phyloP scores from a whole-genome alignment of 768 basidiomycete species.

The Chalciporus sphaerocephalus region DNA sequence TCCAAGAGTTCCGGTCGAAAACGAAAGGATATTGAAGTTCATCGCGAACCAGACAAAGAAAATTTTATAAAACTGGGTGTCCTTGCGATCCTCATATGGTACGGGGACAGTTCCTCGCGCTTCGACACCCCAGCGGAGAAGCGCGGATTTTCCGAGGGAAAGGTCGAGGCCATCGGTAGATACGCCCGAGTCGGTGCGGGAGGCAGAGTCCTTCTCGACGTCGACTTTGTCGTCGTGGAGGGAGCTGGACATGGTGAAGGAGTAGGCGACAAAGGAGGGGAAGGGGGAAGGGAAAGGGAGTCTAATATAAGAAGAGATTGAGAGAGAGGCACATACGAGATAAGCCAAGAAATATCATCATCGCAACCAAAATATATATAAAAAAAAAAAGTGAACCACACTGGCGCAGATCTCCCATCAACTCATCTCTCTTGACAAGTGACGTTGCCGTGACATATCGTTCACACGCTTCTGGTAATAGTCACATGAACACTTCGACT shows the following conservation, averaged over 20 bases:
- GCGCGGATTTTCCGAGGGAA: slow-evolving; percentile 13
- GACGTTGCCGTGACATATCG: background rate
- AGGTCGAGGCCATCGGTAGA: background rate
- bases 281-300: background rate
- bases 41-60: slow-evolving; percentile 73
- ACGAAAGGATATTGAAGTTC: slow-evolving; percentile 63
- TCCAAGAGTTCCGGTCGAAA: slow-evolving; percentile 65
- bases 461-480: slow-evolving; percentile 2
- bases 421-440: background rate
- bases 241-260: slow-evolving; percentile 23
- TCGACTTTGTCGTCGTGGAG: slow-evolving; percentile 19
- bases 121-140: slow-evolving; percentile 32
- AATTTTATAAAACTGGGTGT: slow-evolving; percentile 57
- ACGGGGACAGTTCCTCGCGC: slow-evolving; percentile 53
- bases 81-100: slow-evolving; percentile 44
- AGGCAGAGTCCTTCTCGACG: slow-evolving; percentile 28
- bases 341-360: background rate
- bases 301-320: slow-evolving; percentile 11
- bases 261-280: too few relatives aligned
- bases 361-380: background rate
- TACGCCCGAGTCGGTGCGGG: slow-evolving; percentile 12
- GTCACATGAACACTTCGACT: background rate
- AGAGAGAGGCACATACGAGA: slow-evolving; percentile 1
- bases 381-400: background rate
- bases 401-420: too few relatives aligned